phyloP scores from a whole-genome alignment of 2,329 filamentous ascomycete genomes.

The Stagonosporopsis vannaccii region DNA sequence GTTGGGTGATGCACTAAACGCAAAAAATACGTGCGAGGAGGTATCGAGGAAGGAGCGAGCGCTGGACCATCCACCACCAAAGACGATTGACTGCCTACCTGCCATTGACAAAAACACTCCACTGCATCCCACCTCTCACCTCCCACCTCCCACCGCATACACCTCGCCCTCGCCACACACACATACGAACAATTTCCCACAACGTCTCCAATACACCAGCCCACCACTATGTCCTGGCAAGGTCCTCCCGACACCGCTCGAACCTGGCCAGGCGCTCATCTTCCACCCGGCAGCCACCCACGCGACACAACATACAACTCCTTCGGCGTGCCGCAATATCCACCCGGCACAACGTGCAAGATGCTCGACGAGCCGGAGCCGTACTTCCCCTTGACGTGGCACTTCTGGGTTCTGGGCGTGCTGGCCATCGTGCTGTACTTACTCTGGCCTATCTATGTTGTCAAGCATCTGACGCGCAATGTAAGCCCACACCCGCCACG shows the following conservation, averaged over 20 bases:
- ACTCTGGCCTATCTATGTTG: conserved; percentile 2
- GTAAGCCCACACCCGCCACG: neutral
- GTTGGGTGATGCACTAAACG: conserved; percentile 22
- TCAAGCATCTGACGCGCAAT: conserved; percentile 3
- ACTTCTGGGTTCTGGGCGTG: neutral
- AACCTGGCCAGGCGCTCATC: conserved; percentile 2
- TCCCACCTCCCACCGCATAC: neutral
- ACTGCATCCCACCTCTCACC: no score
- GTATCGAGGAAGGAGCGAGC: conserved; percentile 24
- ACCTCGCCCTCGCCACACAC: neutral
- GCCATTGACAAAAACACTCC: no score
- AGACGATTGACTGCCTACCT: neutral
- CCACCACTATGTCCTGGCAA: conserved; percentile 1
- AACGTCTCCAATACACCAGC: neutral
- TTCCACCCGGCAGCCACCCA: neutral
- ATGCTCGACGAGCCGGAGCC: neutral
- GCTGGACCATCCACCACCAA: neutral
- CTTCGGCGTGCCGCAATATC: neutral
- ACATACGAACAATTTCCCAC: neutral
- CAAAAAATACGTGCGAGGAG: conserved; percentile 27
- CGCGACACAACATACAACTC: neutral
- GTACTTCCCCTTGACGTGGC: neutral
- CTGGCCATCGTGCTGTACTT: neutral
- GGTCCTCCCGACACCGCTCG: neutral
- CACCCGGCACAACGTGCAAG: neutral